These are phyloP conservation scores for Panaeolus papilionaceus DNA, from an alignment of 768 basidiomycete genomes.

Conservation along the genomic window DNA sequence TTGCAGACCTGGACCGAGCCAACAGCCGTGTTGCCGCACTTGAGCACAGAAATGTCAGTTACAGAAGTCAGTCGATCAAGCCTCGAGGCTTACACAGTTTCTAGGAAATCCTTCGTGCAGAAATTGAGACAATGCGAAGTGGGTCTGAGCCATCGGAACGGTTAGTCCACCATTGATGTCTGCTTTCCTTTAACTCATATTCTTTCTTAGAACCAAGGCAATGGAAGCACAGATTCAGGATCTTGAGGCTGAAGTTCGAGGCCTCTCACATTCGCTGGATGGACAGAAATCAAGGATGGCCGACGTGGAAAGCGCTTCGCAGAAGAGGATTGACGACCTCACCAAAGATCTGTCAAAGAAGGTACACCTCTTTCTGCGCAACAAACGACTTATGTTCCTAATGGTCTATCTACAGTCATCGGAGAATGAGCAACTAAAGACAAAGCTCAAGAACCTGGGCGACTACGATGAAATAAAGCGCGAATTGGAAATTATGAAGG, in stretches of 20 bases:
- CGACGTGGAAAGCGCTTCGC: slow-evolving; percentile 51
- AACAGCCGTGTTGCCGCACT: slow-evolving; percentile 92
- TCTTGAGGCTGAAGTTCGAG: slow-evolving; percentile 78
- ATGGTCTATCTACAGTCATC: slow-evolving; percentile 44
- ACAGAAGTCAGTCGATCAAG: slow-evolving; percentile 27
- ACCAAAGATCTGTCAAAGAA: slow-evolving; percentile 63
- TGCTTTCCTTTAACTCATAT: slow-evolving; percentile 7
- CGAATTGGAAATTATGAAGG: slow-evolving; percentile 99
- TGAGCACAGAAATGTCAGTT: slow-evolving; percentile 84
- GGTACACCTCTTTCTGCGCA: slow-evolving; percentile 36
- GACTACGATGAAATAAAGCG: slow-evolving; percentile 99
- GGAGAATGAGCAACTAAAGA: slow-evolving; percentile 74
- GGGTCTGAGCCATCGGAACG: slow-evolving; percentile 74
- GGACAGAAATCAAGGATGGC: slow-evolving; percentile 57
- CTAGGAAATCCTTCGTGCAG: slow-evolving; percentile 93
- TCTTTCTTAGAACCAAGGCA: slow-evolving; percentile 59
- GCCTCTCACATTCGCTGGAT: slow-evolving; percentile 70
- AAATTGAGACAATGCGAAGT: slow-evolving; percentile 89
- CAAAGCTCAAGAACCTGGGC: slow-evolving; percentile 70
- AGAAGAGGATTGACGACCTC: slow-evolving; percentile 65
- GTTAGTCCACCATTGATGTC: slow-evolving; percentile 47
- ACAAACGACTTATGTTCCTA: neutral
- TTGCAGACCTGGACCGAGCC: slow-evolving; percentile 93
- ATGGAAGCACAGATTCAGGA: slow-evolving; percentile 78
- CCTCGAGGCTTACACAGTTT: slow-evolving; percentile 13